Percentiles rank a stretch among this genome's conserved stretches.
Evolutionary conservation across 495 filamentous ascomycete species (phyloP).

Genomic region (Clohesyomyces aquaticus): DNA sequence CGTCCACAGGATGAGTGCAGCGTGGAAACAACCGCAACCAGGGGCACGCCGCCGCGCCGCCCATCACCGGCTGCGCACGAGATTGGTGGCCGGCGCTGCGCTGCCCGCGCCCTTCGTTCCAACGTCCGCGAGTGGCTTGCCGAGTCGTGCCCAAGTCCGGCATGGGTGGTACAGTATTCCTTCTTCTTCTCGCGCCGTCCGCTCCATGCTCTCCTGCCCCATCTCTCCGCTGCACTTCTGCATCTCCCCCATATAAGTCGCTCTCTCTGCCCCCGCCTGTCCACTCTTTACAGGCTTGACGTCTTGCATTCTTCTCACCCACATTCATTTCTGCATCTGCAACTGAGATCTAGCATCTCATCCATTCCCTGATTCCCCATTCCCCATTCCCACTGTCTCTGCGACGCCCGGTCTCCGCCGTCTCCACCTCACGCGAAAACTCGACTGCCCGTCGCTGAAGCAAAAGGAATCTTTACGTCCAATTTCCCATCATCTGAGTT

Average conservation of each 20-base stretch:
- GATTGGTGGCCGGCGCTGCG: background rate
- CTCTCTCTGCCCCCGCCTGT: conserved; percentile 25
- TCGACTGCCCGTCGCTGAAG: background rate
- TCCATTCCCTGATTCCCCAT: conserved; percentile 8
- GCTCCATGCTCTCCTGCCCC: background rate
- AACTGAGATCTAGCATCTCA: conserved; percentile 37
- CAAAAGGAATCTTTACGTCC: background rate
- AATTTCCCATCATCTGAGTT: conserved; percentile 18
- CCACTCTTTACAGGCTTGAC: conserved; percentile 40
- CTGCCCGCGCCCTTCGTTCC: too few relatives aligned
- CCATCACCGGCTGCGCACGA: background rate
- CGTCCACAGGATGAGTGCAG: too few relatives aligned
- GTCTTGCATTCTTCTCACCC: conserved; percentile 32
- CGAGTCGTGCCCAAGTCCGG: background rate
- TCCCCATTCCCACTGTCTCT: conserved; percentile 10
- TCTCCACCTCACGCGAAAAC: background rate
- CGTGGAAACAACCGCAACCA: background rate
- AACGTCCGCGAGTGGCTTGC: background rate
- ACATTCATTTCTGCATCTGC: conserved; percentile 20
- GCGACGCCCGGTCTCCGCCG: background rate
- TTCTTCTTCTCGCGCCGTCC: conserved; percentile 13
- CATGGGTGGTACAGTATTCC: background rate
- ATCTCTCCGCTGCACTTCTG: conserved; percentile 3
- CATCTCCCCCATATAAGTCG: conserved; percentile 16
- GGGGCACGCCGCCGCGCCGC: too few relatives aligned